Evolutionary conservation across 192 early-diverging fungal genomes (phyloP).

Genomic region (Podila horticola): DNA sequence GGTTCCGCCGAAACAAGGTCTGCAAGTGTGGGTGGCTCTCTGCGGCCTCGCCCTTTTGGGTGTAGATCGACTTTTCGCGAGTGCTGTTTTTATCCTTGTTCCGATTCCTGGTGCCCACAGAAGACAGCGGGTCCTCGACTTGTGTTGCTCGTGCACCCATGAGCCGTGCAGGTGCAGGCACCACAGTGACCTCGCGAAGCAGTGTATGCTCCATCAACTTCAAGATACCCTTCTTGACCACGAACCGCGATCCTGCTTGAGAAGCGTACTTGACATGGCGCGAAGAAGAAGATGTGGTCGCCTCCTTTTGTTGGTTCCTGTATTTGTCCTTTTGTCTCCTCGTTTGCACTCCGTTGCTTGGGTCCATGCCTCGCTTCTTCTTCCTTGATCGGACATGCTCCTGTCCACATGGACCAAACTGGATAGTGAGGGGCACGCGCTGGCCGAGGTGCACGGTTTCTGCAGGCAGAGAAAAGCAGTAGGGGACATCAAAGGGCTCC

Average conservation of each 20-base stretch:
- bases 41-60: background rate
- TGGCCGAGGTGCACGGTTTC: constrained; percentile 32
- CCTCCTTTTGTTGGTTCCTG: background rate
- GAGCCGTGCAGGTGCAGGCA: background rate
- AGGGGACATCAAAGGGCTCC: constrained; percentile 42
- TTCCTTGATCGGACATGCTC: background rate
- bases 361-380: background rate
- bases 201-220: constrained; percentile 38
- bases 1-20: background rate
- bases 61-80: background rate
- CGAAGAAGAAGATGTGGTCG: too few relatives aligned
- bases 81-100: background rate
- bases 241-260: constrained; percentile 13
- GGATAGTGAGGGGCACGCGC: constrained; percentile 25
- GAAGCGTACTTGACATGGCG: too few relatives aligned
- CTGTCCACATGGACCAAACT: background rate
- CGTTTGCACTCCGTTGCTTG: background rate
- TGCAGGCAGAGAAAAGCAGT: constrained; percentile 28
- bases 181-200: constrained; percentile 24
- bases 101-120: background rate
- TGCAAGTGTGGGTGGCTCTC: constrained; percentile 30
- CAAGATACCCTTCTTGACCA: constrained; percentile 42
- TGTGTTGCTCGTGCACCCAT: background rate
- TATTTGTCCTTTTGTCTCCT: background rate
- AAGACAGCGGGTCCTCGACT: background rate